A percentile compares a stretch with the other conserved stretches of the same genome.
Evolutionary conservation across 2,329 filamentous ascomycete species (phyloP).

Genomic region (Claviceps sp.): DNA sequence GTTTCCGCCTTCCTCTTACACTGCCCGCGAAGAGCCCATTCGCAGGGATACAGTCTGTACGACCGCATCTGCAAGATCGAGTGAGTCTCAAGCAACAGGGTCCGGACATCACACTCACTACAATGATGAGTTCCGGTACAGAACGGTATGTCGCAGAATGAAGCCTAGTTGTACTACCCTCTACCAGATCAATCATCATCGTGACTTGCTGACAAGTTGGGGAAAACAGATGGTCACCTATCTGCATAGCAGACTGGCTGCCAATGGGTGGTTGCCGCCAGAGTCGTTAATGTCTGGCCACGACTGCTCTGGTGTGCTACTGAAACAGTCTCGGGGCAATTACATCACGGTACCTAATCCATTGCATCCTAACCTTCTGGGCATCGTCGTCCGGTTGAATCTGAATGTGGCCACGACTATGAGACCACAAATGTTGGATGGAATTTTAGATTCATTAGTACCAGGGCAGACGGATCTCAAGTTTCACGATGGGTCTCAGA

Average conservation of each 20-base stretch:
- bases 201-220: neutral
- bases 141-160: conserved; percentile 12
- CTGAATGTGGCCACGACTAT: conserved; percentile 34
- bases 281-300: conserved; percentile 7
- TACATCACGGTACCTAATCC: conserved; percentile 28
- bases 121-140: conserved; percentile 18
- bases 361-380: conserved; percentile 23
- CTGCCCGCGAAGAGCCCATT: neutral
- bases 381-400: conserved; percentile 30
- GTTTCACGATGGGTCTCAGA: conserved; percentile 26
- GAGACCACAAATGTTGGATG: conserved; percentile 31
- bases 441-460: conserved; percentile 27
- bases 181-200: too few relatives aligned
- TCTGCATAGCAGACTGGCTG: conserved; percentile 15
- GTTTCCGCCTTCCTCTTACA: neutral
- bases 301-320: conserved; percentile 21
- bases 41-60: conserved; percentile 5
- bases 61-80: conserved; percentile 1
- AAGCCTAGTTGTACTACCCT: neutral
- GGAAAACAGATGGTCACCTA: conserved; percentile 17
- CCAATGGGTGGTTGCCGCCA: conserved; percentile 17
- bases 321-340: conserved; percentile 24
- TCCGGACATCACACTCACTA: conserved; percentile 7
- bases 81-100: neutral
- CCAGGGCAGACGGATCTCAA: conserved; percentile 28